These are phyloP conservation scores for Mycosphaerelloides madeirae DNA, from an alignment of 2,329 filamentous ascomycete species.

Conservation along the genomic window DNA sequence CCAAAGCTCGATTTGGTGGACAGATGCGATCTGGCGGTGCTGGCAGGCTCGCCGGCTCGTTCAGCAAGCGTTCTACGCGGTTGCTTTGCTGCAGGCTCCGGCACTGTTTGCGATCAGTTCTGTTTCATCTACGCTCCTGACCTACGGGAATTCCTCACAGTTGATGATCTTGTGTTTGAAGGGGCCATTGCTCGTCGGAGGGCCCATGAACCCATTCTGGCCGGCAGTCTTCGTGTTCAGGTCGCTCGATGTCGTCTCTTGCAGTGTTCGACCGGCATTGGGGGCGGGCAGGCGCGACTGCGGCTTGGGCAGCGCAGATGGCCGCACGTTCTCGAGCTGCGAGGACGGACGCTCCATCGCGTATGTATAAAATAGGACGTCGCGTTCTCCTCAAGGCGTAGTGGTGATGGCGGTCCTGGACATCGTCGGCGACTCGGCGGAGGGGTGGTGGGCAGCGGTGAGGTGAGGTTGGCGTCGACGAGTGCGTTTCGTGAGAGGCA, in stretches of 20 bases:
- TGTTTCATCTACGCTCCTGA: background rate
- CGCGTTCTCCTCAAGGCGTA: background rate
- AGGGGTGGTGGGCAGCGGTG: background rate
- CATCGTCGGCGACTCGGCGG: background rate
- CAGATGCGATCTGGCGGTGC: slow-evolving; percentile 22
- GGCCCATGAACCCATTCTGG: slow-evolving; percentile 36
- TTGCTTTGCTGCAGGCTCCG: slow-evolving; percentile 45
- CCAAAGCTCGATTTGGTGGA: slow-evolving; percentile 17
- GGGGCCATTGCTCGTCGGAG: slow-evolving; percentile 31
- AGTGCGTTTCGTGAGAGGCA: too few species aligned
- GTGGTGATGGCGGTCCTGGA: background rate
- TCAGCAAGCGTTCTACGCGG: slow-evolving; percentile 47
- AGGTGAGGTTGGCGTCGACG: background rate
- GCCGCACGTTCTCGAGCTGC: slow-evolving; percentile 30
- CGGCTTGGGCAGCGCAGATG: slow-evolving; percentile 27
- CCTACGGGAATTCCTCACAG: slow-evolving; percentile 33
- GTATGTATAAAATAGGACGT: background rate
- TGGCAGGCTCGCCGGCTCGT: slow-evolving; percentile 43
- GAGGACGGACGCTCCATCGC: slow-evolving; percentile 29
- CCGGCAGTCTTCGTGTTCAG: slow-evolving; percentile 46
- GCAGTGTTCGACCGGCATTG: slow-evolving; percentile 16
- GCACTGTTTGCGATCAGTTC: slow-evolving; percentile 28
- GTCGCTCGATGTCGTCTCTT: slow-evolving; percentile 32
- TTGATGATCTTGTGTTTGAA: slow-evolving; percentile 51
- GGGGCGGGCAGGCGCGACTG: slow-evolving; percentile 29